Evolutionary conservation across 2,329 filamentous ascomycete species (phyloP), one percentile per base, ranked within the genome.

Genomic region (Lachnellula subtilissima): DNA sequence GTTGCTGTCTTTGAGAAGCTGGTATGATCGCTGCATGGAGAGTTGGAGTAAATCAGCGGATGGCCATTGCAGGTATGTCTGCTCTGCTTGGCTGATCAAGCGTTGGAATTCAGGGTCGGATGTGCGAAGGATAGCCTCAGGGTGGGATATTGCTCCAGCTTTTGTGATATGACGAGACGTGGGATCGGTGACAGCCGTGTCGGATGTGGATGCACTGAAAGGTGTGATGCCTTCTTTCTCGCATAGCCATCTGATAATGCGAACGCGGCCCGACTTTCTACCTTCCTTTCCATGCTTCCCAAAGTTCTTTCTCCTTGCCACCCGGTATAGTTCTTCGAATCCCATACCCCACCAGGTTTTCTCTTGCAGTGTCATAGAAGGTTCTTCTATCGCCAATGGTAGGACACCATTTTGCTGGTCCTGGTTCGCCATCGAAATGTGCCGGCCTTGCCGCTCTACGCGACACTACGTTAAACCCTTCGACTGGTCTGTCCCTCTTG

Each of bases 221-320:
- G 53, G 58, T 25, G 36, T 56, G 32, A 61, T 61, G 25, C 46
- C 39, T 35, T 56, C 48, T 46, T 54, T 56, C 39, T 58, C 51
- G 35, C 53, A 61, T 4, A 61, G 58, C 58, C 58, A 61, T 23
- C 50, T 56, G 35, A 61, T 58, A 35, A 61, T 61, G 2, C 32
- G 37, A n/a, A 56, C 28, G 14, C 58, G 56, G 15, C 58, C 56
- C 28, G 53, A 52, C 47, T 61, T 61, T 23, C 58, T 54, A 1
- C 53, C 32, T 25, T 58, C 53, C 15, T 37, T 52, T 28, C 54
- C 56, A 17, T 23, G n/a, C 25, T 60, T 55, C 2, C 58, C 53
- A 52, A 53, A 55, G 2, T 42, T 28, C 14, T 60, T 53, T 12
- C 43, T 52, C 39, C 19, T 54, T 39, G 58, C 58, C 36, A 52